These are phyloP conservation scores for Cinchona pubescens DNA, from an alignment of 257 asterid species.

Conservation along the genomic window DNA sequence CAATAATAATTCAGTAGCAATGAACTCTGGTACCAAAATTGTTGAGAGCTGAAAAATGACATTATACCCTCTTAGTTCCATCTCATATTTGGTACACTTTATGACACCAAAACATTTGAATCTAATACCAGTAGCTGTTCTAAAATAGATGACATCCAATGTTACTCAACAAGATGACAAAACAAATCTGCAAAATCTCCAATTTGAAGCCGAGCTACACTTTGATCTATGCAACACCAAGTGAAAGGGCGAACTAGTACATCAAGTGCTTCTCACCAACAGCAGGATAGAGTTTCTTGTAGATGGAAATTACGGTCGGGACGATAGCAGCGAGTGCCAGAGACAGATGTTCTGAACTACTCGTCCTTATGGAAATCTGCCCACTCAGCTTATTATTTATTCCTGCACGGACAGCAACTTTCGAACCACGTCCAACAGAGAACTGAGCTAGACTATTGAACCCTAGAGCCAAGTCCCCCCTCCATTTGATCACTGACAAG, in stretches of 20 bases:
- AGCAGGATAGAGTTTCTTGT: slow-evolving; percentile 66
- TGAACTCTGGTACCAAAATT: not conserved
- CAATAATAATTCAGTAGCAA: not conserved
- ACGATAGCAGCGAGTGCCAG: slow-evolving; percentile 77
- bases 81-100: slow-evolving; percentile 22
- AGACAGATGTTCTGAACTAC: slow-evolving; percentile 91
- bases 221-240: not conserved
- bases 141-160: slow-evolving; percentile 18
- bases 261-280: slow-evolving; percentile 56
- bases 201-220: not conserved
- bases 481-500: slow-evolving; percentile 79
- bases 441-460: slow-evolving; percentile 72
- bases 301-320: slow-evolving; percentile 64
- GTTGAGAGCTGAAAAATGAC: not conserved
- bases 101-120: slow-evolving; percentile 21
- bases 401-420: slow-evolving; percentile 90
- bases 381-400: slow-evolving; percentile 93
- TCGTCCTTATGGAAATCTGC: slow-evolving; percentile 80
- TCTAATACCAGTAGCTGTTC: slow-evolving; percentile 13
- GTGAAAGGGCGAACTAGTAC: slow-evolving; percentile 40
- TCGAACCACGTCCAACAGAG: slow-evolving; percentile 63
- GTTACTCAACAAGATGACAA: slow-evolving; percentile 34
- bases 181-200: not conserved
- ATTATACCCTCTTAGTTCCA: slow-evolving; percentile 25
- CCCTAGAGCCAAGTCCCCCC: slow-evolving; percentile 87